Conservation (phyloP, 2,329 filamentous ascomycete species). For the Colletotrichum cuscutae region DNA sequence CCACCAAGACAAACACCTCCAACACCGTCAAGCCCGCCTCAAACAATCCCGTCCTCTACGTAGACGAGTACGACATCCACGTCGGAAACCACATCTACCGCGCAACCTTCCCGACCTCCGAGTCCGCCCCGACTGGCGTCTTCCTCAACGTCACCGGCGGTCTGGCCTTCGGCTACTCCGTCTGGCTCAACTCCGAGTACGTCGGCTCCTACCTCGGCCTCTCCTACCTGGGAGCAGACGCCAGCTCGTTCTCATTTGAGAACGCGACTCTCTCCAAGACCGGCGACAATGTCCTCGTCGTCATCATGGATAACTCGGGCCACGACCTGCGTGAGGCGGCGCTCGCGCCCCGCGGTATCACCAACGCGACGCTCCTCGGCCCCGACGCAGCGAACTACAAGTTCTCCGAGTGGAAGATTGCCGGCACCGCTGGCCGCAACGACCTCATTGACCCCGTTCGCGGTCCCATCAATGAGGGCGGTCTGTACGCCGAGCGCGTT, state of each 20-base stretch:
- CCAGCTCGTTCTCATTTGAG: conserved; percentile 58
- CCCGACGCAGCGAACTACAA: conserved; percentile 40
- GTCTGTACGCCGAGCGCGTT: conserved; percentile 66
- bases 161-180: conserved; percentile 65
- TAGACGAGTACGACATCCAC: conserved; percentile 67
- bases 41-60: conserved; percentile 65
- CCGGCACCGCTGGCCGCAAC: conserved; percentile 65
- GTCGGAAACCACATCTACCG: conserved; percentile 65
- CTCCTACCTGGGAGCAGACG: conserved; percentile 49
- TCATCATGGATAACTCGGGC: conserved; percentile 69
- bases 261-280: conserved; percentile 55
- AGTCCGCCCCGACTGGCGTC: conserved; percentile 51
- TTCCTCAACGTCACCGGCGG: conserved; percentile 65
- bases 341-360: conserved; percentile 61
- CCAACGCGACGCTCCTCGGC: conserved; percentile 60
- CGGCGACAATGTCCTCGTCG: conserved; percentile 59
- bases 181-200: conserved; percentile 66
- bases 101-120: conserved; percentile 57
- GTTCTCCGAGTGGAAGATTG: conserved; percentile 67
- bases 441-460: conserved; percentile 64
- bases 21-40: conserved; percentile 58
- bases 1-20: conserved; percentile 59
- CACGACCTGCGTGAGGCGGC: conserved; percentile 64
- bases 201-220: conserved; percentile 66
- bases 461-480: conserved; percentile 67